A percentile compares a stretch with the other conserved stretches of the same genome.
phyloP scores from a whole-genome alignment of 805 yeast species.

The Candida nemodendra region DNA sequence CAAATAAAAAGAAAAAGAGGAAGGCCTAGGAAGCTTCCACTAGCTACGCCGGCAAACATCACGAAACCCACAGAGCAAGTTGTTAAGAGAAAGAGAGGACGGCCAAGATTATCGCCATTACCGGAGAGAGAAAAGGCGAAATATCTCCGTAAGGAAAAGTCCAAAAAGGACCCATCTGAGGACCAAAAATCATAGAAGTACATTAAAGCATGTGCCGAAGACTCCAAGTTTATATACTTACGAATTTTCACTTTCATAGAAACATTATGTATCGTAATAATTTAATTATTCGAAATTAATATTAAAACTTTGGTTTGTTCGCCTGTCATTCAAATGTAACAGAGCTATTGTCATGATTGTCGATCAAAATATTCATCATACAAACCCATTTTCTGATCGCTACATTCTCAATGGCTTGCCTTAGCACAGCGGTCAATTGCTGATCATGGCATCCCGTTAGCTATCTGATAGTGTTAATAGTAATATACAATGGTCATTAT shows the following conservation, averaged over 20 bases:
- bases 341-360: constrained; percentile 49
- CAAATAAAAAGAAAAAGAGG: constrained; percentile 24
- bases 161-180: no score
- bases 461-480: no score
- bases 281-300: constrained; percentile 8
- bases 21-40: constrained; percentile 25
- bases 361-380: constrained; percentile 61
- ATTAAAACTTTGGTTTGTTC: constrained; percentile 30
- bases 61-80: not conserved
- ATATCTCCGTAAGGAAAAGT: constrained; percentile 21
- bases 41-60: constrained; percentile 3
- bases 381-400: constrained; percentile 35
- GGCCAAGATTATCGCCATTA: constrained; percentile 31
- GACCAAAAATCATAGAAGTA: no score
- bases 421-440: constrained; percentile 34
- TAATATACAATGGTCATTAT: no score
- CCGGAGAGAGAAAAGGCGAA: constrained; percentile 26
- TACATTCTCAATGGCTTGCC: constrained; percentile 35
- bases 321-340: constrained; percentile 70
- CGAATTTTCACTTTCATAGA: not conserved
- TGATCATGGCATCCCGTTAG: no score
- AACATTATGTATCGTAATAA: constrained; percentile 4
- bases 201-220: no score
- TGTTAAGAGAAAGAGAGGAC: constrained; percentile 28
- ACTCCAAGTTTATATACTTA: not conserved